Percentiles rank a stretch among this genome's conserved stretches.
Evolutionary conservation across 805 yeast genomes (phyloP).

Genomic region (Sugiyamaella smithiae): DNA sequence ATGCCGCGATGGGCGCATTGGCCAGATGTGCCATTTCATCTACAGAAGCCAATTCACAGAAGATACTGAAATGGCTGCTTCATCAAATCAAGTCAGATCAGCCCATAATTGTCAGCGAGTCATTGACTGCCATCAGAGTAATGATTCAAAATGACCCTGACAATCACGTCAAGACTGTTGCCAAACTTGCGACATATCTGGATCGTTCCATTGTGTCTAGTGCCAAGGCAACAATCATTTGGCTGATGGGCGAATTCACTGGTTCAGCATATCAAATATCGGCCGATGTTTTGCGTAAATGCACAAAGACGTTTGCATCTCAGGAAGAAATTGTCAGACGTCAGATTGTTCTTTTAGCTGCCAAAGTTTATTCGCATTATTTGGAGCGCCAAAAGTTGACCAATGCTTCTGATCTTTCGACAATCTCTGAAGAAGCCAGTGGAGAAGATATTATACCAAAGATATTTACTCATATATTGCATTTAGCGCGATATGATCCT

Average conservation of each 20-base stretch:
- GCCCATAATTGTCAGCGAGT: conserved; percentile 51
- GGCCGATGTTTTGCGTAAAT: conserved; percentile 69
- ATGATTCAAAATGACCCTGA: conserved; percentile 63
- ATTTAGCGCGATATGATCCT: conserved; percentile 69
- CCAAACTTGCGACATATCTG: conserved; percentile 42
- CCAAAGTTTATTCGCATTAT: conserved; percentile 63
- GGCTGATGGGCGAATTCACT: conserved; percentile 87
- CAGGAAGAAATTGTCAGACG: conserved; percentile 60
- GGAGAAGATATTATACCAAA: conserved; percentile 38
- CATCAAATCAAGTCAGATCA: conserved; percentile 41
- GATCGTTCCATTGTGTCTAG: conserved; percentile 24
- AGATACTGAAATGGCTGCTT: conserved; percentile 62
- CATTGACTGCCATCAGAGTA: conserved; percentile 68
- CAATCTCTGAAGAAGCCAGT: conserved; percentile 27
- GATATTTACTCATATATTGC: conserved; percentile 60
- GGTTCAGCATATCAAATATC: conserved; percentile 48
- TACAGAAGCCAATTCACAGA: conserved; percentile 43
- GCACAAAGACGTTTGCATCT: conserved; percentile 50
- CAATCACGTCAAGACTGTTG: conserved; percentile 53
- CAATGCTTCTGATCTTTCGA: neutral
- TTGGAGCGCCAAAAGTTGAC: conserved; percentile 37
- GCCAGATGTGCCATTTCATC: conserved; percentile 54
- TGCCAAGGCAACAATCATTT: conserved; percentile 80
- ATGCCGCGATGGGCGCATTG: conserved; percentile 58
- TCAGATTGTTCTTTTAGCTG: conserved; percentile 68